These are phyloP conservation scores for Penicillium crystallinum DNA, from an alignment of 495 filamentous ascomycete genomes.

Conservation along the genomic window DNA sequence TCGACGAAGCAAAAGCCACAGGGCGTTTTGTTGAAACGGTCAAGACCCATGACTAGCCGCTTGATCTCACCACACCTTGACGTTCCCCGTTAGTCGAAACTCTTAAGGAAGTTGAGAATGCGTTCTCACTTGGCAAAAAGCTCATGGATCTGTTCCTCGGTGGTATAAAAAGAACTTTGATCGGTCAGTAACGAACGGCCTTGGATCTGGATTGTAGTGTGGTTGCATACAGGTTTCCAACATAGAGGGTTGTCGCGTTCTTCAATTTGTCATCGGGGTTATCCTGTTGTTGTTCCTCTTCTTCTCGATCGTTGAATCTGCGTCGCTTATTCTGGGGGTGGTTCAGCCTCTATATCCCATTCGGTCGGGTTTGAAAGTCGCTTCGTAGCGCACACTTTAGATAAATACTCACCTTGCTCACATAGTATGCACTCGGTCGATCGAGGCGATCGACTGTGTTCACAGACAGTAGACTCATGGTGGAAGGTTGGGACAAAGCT, in stretches of 20 bases:
- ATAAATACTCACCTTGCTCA: conserved; percentile 56
- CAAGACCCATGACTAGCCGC: conserved; percentile 95
- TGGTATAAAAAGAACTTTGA: conserved; percentile 95
- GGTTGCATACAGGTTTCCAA: conserved; percentile 80
- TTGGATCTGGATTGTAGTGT: conserved; percentile 2
- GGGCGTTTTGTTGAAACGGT: conserved; percentile 93
- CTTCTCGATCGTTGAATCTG: conserved; percentile 53
- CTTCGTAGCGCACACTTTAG: neutral
- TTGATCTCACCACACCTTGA: conserved; percentile 89
- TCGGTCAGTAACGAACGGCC: conserved; percentile 25
- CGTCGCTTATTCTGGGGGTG: conserved; percentile 60
- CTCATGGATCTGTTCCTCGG: conserved; percentile 97
- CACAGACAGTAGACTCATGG: conserved; percentile 17
- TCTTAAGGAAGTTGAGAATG: neutral
- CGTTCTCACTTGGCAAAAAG: conserved; percentile 74
- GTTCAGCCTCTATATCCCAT: conserved; percentile 5
- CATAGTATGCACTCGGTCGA: conserved; percentile 83
- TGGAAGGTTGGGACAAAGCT: conserved; percentile 1
- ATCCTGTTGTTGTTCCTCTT: conserved; percentile 48
- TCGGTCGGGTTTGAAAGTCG: neutral
- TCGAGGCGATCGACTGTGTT: conserved; percentile 84
- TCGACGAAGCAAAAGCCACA: conserved; percentile 99
- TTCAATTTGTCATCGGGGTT: conserved; percentile 66
- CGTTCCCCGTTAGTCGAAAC: neutral
- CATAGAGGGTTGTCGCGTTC: conserved; percentile 91